These are phyloP conservation scores for Trichoderma sp. DNA, from an alignment of 2,329 filamentous ascomycete genomes.

Conservation along the genomic window DNA sequence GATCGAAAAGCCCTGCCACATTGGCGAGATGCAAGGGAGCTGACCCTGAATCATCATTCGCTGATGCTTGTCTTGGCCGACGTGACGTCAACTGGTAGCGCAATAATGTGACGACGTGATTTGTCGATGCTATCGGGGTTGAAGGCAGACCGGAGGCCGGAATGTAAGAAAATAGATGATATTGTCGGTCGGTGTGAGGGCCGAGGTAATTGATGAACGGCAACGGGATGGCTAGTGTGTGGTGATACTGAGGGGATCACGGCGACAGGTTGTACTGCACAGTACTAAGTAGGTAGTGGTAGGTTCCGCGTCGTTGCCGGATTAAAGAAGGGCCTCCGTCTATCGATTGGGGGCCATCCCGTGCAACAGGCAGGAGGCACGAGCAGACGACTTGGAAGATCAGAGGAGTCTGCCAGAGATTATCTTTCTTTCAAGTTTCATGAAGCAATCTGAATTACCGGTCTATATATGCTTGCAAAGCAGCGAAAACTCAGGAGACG, in stretches of 20 bases:
- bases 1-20: slow-evolving; percentile 1
- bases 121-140: slow-evolving; percentile 6
- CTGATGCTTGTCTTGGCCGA: neutral
- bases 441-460: no score
- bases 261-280: neutral
- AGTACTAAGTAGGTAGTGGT: no score
- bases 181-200: neutral
- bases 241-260: neutral
- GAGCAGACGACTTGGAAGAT: neutral
- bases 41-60: slow-evolving; percentile 11
- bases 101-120: slow-evolving; percentile 7
- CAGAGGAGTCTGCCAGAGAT: neutral
- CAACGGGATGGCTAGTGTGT: neutral
- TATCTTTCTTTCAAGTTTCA: neutral
- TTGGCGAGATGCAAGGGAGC: slow-evolving; percentile 10
- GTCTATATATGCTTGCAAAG: no score
- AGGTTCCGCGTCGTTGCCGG: neutral
- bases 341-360: neutral
- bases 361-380: no score
- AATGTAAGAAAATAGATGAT: neutral
- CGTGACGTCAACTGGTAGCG: slow-evolving; percentile 20
- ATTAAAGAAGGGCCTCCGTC: slow-evolving; percentile 6
- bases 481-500: no score
- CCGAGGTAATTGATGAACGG: no score
- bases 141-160: neutral